Evolutionary conservation across 345 rosid species (phyloP).

Genomic region (Ricinus communis): DNA sequence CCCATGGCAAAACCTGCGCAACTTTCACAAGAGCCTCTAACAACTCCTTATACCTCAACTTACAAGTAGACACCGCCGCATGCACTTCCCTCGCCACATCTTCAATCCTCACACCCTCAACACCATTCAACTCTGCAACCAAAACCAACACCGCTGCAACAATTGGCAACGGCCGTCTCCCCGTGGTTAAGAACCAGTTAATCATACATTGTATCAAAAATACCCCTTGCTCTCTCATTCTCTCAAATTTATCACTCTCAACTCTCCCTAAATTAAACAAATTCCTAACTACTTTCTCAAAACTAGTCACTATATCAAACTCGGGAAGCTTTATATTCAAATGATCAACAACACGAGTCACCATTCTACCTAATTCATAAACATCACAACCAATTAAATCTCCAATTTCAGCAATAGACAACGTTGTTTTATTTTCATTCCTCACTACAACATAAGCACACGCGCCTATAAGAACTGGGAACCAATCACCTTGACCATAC

Average conservation of each 20-base stretch:
- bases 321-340: constrained; percentile 48
- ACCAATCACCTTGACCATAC: constrained; percentile 73
- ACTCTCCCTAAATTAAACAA: constrained; percentile 31
- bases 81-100: constrained; percentile 48
- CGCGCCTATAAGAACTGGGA: constrained; percentile 58
- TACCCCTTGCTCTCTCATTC: constrained; percentile 59
- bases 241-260: constrained; percentile 42
- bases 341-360: constrained; percentile 60
- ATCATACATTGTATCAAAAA: constrained; percentile 69
- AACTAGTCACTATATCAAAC: constrained; percentile 51
- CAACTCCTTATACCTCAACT: constrained; percentile 58
- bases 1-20: constrained; percentile 80
- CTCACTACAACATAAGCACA: constrained; percentile 60
- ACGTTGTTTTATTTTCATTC: constrained; percentile 44
- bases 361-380: constrained; percentile 67
- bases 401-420: constrained; percentile 52
- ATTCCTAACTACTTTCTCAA: constrained; percentile 39
- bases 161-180: constrained; percentile 73
- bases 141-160: constrained; percentile 71
- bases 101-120: constrained; percentile 44
- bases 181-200: constrained; percentile 74
- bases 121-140: constrained; percentile 58
- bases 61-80: constrained; percentile 44
- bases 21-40: constrained; percentile 60
- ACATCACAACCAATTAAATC: constrained; percentile 49